These are phyloP conservation scores for Colletotrichum coccodes DNA, from an alignment of 2,329 filamentous ascomycete genomes.

Conservation along the genomic window DNA sequence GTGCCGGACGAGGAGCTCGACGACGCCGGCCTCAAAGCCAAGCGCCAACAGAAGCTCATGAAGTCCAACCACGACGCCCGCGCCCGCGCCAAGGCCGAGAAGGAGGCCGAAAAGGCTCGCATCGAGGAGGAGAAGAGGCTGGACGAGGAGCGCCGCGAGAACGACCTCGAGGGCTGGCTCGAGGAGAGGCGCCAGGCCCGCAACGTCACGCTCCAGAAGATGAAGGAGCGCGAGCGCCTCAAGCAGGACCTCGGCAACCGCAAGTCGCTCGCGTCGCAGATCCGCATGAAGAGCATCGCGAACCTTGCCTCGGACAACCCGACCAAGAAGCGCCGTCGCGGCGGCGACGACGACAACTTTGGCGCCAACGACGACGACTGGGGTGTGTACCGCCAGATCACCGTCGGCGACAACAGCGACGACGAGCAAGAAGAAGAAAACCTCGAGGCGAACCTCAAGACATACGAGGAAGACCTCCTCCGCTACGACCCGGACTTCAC, in stretches of 20 bases:
- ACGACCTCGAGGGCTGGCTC: conserved; percentile 88
- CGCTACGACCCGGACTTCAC: conserved; percentile 89
- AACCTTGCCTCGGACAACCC: conserved; percentile 93
- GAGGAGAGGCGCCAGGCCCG: conserved; percentile 82
- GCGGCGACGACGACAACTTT: conserved; percentile 94
- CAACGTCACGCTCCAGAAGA: conserved; percentile 77
- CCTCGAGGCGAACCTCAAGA: conserved; percentile 76
- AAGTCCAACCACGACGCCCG: conserved; percentile 96
- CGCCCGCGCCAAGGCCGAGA: conserved; percentile 93
- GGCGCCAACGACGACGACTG: conserved; percentile 98
- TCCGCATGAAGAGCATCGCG: conserved; percentile 97
- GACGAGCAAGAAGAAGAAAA: conserved; percentile 96
- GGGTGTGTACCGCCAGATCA: conserved; percentile 95
- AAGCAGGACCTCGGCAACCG: conserved; percentile 96
- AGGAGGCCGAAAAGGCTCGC: conserved; percentile 90
- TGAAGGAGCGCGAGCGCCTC: conserved; percentile 92
- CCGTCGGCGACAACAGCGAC: conserved; percentile 82
- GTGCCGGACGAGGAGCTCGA: conserved; percentile 92
- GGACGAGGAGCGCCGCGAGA: conserved; percentile 85
- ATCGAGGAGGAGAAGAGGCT: conserved; percentile 83
- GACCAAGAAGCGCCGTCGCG: conserved; percentile 83
- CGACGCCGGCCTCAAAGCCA: conserved; percentile 89
- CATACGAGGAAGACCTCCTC: conserved; percentile 85
- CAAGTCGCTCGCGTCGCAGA: conserved; percentile 94
- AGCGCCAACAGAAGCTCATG: conserved; percentile 89